Percentiles rank a stretch among this genome's conserved stretches.
Evolutionary conservation across 495 filamentous ascomycete genomes (phyloP).

Genomic region (Aspergillus saccharolyticus): DNA sequence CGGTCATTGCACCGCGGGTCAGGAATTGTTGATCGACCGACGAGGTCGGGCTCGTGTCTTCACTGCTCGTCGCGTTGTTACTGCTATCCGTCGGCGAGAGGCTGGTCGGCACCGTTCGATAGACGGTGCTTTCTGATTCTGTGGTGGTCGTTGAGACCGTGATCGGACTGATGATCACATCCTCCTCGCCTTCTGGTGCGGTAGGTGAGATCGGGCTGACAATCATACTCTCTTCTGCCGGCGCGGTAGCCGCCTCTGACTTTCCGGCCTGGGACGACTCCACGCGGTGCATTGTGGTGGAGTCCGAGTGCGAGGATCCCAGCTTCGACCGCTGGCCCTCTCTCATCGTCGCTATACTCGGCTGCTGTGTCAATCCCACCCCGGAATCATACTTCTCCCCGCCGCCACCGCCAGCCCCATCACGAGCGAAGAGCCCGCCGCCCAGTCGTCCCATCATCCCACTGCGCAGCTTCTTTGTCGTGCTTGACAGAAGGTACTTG

Average conservation of each 20-base stretch:
- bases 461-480: neutral
- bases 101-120: neutral
- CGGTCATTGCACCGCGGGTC: neutral
- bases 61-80: neutral
- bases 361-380: constrained; percentile 17
- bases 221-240: neutral
- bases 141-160: neutral
- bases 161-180: neutral
- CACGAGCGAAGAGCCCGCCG: neutral
- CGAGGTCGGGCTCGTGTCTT: neutral
- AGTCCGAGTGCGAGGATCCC: constrained; percentile 7
- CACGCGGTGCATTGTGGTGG: constrained; percentile 1
- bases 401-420: constrained; percentile 5
- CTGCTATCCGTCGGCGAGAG: neutral
- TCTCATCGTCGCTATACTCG: constrained; percentile 20
- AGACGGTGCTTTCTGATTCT: neutral
- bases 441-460: neutral
- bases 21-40: neutral
- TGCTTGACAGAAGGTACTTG: constrained; percentile 8
- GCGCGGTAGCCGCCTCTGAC: neutral
- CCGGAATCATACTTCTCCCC: constrained; percentile 17
- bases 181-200: neutral
- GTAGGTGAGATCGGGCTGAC: neutral
- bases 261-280: neutral
- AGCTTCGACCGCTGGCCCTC: constrained; percentile 9